Evolutionary conservation across 495 filamentous ascomycete genomes (phyloP).

Genomic region (Hapsidospora chrysogenum): DNA sequence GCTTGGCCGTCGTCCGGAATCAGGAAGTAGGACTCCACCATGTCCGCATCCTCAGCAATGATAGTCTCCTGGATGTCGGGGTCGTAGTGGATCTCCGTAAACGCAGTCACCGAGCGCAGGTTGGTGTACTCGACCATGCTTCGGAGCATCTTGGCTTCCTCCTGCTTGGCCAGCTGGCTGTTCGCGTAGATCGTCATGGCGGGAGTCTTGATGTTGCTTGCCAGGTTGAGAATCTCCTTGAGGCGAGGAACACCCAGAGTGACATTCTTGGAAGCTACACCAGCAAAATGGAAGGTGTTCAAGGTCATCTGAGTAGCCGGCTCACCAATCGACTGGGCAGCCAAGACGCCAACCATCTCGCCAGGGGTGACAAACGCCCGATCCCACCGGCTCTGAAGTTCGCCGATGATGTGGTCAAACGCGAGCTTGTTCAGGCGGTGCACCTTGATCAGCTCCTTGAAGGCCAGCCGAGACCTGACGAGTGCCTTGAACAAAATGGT

Average conservation of each 20-base stretch:
- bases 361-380: constrained; percentile 70
- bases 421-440: constrained; percentile 80
- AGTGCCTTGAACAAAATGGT: constrained; percentile 84
- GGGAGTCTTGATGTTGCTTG: constrained; percentile 94
- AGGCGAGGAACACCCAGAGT: constrained; percentile 97
- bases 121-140: constrained; percentile 90
- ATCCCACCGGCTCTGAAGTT: constrained; percentile 73
- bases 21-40: constrained; percentile 94
- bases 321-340: constrained; percentile 96
- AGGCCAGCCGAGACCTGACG: constrained; percentile 76
- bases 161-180: constrained; percentile 41
- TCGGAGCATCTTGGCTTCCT: constrained; percentile 70
- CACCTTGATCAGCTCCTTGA: constrained; percentile 72
- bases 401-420: constrained; percentile 83
- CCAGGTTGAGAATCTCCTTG: constrained; percentile 98
- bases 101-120: constrained; percentile 73
- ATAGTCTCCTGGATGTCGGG: constrained; percentile 72
- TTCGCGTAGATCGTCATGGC: constrained; percentile 90
- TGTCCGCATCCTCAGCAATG: constrained; percentile 77
- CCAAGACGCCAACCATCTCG: constrained; percentile 97
- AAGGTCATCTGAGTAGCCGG: constrained; percentile 98
- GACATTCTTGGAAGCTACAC: constrained; percentile 99
- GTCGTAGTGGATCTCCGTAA: constrained; percentile 95
- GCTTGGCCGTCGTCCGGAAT: constrained; percentile 71
- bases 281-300: constrained; percentile 99